phyloP scores from a whole-genome alignment of 2,329 filamentous ascomycete species.

The Gyromitra esculenta region DNA sequence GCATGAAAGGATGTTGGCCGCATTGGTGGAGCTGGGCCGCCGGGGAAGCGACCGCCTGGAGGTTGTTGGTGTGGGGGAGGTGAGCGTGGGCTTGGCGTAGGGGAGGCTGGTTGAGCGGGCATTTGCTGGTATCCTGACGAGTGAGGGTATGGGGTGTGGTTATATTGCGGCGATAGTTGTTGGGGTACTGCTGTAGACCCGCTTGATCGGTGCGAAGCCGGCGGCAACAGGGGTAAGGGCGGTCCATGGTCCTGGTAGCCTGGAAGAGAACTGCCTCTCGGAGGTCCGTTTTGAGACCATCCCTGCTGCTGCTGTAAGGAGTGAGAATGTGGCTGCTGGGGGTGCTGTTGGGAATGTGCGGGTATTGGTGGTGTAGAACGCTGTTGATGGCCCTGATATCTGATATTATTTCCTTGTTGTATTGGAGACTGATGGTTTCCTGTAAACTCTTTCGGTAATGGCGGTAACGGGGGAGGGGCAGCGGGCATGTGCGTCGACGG shows the following conservation, averaged over 20 bases:
- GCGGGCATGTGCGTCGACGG: conserved; percentile 34
- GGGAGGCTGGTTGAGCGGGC: conserved; percentile 56
- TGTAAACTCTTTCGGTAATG: conserved; percentile 59
- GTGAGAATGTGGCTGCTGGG: conserved; percentile 46
- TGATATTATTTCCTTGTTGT: conserved; percentile 31
- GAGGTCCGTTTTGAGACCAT: conserved; percentile 27
- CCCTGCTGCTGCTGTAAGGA: conserved; percentile 31
- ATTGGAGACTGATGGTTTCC: conserved; percentile 7
- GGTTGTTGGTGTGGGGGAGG: conserved; percentile 58
- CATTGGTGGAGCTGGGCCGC: conserved; percentile 35
- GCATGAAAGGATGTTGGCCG: conserved; percentile 45
- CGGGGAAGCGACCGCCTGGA: conserved; percentile 58
- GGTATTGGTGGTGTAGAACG: conserved; percentile 36
- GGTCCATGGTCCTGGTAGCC: conserved; percentile 36
- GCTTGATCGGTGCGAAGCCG: conserved; percentile 22
- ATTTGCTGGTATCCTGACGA: conserved; percentile 57
- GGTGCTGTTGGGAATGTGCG: conserved; percentile 47
- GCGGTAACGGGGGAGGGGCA: conserved; percentile 61
- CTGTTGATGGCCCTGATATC: conserved; percentile 35
- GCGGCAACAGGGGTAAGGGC: conserved; percentile 50
- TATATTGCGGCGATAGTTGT: conserved; percentile 50
- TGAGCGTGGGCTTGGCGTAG: conserved; percentile 58
- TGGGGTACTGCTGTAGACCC: conserved; percentile 62
- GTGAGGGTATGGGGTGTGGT: conserved; percentile 58
- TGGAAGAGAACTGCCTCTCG: conserved; percentile 22